Base-by-base conservation (phyloP, 768 basidiomycete species). In the Postia placenta region DNA sequence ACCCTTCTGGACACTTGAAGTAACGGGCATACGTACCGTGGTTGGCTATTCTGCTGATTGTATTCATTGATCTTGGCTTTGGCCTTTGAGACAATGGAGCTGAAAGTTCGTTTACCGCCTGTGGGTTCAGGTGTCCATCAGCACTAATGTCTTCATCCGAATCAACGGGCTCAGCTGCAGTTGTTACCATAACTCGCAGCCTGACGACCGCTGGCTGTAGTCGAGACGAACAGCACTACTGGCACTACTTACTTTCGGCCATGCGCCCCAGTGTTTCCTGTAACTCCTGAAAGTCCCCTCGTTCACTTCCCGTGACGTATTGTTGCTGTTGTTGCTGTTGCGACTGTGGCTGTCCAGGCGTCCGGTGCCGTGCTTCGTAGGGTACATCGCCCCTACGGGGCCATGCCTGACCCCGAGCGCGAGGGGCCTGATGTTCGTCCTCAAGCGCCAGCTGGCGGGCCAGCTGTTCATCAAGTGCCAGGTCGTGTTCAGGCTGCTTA, bases 11-110 rank as follows among this genome's bases (percentile, higher is more conserved):
- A 11, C 3, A 27, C 26, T 28, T 22, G 19, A 23, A 17, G 11
- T 25, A 43, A 15, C 24, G 22, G 20, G 19, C 9, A 40, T 17
- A 15, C 7, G 41, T 27, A 45, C 26, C 44, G 45, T n/a, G n/a
- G n/a, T 38, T 48, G 64, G 15, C 41, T 75, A 71, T 65, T 65
- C 14, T 70, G 69, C 58, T 81, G 79, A 33, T 91, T 88, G 52
- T 80, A 81, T 57, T 91, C 90, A 58, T 86, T 83, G 50, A 91
- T 80, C 75, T 91, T 92, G 4, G 87, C 81, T 60, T 81, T 90
- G 41, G 90, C 86, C 63, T 85, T 91, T 27, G 79, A 80, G 35
- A 91, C 73, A 23, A 92, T 63, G 7, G 69, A 75, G 41, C 75
- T 81, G 64, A 92, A 78, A 0, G 88, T 91, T 67, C 82, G 86